A percentile compares a stretch with the other conserved stretches of the same genome.
Evolutionary conservation across 495 filamentous ascomycete species (phyloP).

Genomic region (Podospora pseudopauciseta): DNA sequence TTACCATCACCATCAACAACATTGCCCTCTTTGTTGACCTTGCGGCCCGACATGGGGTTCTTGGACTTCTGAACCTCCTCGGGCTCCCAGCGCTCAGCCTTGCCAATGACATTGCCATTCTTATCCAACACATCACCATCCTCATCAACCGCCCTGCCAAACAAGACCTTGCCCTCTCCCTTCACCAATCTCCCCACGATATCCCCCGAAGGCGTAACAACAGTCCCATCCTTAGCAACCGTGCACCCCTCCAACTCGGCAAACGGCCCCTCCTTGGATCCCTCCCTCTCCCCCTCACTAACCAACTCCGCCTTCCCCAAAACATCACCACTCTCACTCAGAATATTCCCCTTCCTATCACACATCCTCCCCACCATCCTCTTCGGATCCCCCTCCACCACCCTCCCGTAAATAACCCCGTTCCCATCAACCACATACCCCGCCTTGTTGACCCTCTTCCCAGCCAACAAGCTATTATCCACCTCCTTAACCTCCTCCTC

Average conservation of each 20-base stretch:
- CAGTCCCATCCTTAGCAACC: constrained; percentile 73
- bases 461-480: constrained; percentile 69
- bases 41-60: constrained; percentile 64
- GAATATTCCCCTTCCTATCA: constrained; percentile 76
- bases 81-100: constrained; percentile 78
- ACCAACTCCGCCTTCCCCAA: constrained; percentile 78
- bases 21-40: constrained; percentile 78
- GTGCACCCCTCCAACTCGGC: constrained; percentile 67
- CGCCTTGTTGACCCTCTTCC: constrained; percentile 80
- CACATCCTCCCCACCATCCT: constrained; percentile 75
- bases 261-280: constrained; percentile 73
- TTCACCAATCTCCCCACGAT: constrained; percentile 71
- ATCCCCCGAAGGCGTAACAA: constrained; percentile 57
- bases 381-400: constrained; percentile 68
- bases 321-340: constrained; percentile 74
- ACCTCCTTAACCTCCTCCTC: constrained; percentile 48
- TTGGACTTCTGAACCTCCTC: constrained; percentile 63
- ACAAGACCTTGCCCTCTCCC: constrained; percentile 67
- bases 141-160: constrained; percentile 73
- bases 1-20: constrained; percentile 79
- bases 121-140: constrained; percentile 80
- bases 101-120: constrained; percentile 77
- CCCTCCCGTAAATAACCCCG: constrained; percentile 71
- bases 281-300: constrained; percentile 62
- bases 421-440: constrained; percentile 76